A percentile compares a stretch with the other conserved stretches of the same genome.
Evolutionary conservation across 495 filamentous ascomycete species (phyloP).

Genomic region (Xylona heveae): DNA sequence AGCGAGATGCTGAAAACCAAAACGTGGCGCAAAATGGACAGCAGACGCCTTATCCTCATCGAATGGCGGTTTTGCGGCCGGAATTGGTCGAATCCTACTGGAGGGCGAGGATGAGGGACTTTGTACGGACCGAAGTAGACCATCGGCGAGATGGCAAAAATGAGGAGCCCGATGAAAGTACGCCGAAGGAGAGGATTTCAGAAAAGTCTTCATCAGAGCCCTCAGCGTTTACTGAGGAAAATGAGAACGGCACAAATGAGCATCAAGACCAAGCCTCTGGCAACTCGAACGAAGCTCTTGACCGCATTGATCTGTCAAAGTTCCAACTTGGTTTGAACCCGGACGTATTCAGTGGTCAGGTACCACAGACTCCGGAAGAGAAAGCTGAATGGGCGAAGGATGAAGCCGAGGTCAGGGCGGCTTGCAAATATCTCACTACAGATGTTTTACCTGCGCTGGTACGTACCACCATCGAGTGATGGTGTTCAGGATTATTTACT

Average conservation of each 20-base stretch:
- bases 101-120: slow-evolving; percentile 70
- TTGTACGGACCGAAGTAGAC: slow-evolving; percentile 52
- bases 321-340: slow-evolving; percentile 86
- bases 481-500: background rate
- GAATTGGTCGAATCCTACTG: slow-evolving; percentile 76
- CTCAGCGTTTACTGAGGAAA: background rate
- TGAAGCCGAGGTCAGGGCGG: slow-evolving; percentile 70
- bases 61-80: slow-evolving; percentile 77
- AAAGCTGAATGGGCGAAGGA: slow-evolving; percentile 69
- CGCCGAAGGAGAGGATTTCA: slow-evolving; percentile 7
- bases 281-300: slow-evolving; percentile 17
- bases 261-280: slow-evolving; percentile 11
- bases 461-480: slow-evolving; percentile 1
- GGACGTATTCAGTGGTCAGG: slow-evolving; percentile 84
- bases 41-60: slow-evolving; percentile 52
- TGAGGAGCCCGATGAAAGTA: slow-evolving; percentile 8
- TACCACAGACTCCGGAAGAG: slow-evolving; percentile 74
- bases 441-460: slow-evolving; percentile 50
- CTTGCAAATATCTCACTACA: slow-evolving; percentile 54
- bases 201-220: slow-evolving; percentile 5
- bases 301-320: slow-evolving; percentile 57
- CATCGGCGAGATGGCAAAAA: slow-evolving; percentile 23
- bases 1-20: slow-evolving; percentile 14
- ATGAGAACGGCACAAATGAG: slow-evolving; percentile 13
- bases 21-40: slow-evolving; percentile 22